phyloP scores from a whole-genome alignment of 2,329 filamentous ascomycete genomes.

The Tolypocladium capitatum region DNA sequence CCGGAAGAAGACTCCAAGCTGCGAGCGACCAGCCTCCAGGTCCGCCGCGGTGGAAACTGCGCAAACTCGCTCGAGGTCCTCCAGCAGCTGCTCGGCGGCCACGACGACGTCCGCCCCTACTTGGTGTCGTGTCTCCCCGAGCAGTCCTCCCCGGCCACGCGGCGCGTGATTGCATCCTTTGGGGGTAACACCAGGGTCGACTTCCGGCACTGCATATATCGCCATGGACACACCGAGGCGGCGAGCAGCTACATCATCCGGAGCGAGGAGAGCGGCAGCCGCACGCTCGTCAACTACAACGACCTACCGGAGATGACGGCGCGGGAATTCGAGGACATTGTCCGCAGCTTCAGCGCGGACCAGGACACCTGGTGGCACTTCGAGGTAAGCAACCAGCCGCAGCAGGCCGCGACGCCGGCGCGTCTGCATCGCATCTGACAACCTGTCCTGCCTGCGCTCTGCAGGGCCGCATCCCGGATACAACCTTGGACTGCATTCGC shows the following conservation, averaged over 20 bases:
- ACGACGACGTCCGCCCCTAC: slow-evolving; percentile 18
- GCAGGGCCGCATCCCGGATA: slow-evolving; percentile 51
- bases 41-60: slow-evolving; percentile 59
- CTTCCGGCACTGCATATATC: slow-evolving; percentile 45
- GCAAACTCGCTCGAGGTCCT: slow-evolving; percentile 60
- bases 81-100: slow-evolving; percentile 40
- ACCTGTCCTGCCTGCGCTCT: background rate
- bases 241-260: slow-evolving; percentile 59
- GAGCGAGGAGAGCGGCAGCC: slow-evolving; percentile 41
- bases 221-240: slow-evolving; percentile 37
- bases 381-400: slow-evolving; percentile 34
- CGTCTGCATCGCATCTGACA: background rate
- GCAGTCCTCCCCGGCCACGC: slow-evolving; percentile 33
- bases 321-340: slow-evolving; percentile 41
- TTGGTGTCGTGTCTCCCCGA: slow-evolving; percentile 42
- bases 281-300: slow-evolving; percentile 61
- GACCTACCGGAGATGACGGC: slow-evolving; percentile 53
- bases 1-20: slow-evolving; percentile 61
- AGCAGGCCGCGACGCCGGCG: background rate
- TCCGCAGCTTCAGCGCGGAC: slow-evolving; percentile 21
- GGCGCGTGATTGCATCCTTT: slow-evolving; percentile 42
- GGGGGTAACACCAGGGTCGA: slow-evolving; percentile 27
- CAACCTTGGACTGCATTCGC: slow-evolving; percentile 44
- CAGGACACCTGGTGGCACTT: slow-evolving; percentile 55
- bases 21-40: slow-evolving; percentile 44